These are phyloP conservation scores for Sugiyamaella lignohabitans DNA, from an alignment of 805 yeast genomes.

Conservation along the genomic window DNA sequence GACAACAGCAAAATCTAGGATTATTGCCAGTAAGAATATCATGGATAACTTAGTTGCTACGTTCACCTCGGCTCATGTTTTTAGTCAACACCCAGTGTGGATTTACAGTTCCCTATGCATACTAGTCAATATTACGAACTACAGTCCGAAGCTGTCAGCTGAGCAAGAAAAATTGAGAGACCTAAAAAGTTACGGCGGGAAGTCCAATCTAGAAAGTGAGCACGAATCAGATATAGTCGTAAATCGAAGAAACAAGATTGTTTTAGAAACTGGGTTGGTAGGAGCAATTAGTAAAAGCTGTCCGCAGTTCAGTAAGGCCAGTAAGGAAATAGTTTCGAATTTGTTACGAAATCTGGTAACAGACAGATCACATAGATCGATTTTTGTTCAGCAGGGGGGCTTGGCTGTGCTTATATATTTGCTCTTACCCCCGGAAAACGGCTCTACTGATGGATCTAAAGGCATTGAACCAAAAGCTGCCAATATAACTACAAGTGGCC, in stretches of 20 bases:
- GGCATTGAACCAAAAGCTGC: constrained; percentile 17
- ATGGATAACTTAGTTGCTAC: neutral
- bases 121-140: constrained; percentile 29
- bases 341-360: constrained; percentile 29
- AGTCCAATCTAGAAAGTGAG: constrained; percentile 17
- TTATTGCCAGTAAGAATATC: constrained; percentile 12
- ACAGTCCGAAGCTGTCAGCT: constrained; percentile 27
- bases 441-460: constrained; percentile 1
- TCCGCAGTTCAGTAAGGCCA: constrained; percentile 20
- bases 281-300: constrained; percentile 20
- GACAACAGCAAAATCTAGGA: constrained; percentile 26
- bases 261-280: constrained; percentile 26
- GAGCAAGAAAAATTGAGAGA: constrained; percentile 27
- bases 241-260: constrained; percentile 20
- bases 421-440: constrained; percentile 16
- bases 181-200: constrained; percentile 28
- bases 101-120: constrained; percentile 30
- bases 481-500: constrained; percentile 25
- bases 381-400: constrained; percentile 32
- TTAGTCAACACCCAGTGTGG: constrained; percentile 22
- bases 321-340: constrained; percentile 24
- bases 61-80: neutral
- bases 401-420: constrained; percentile 29
- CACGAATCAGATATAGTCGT: constrained; percentile 21
- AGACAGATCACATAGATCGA: constrained; percentile 22